A percentile compares a stretch with the other conserved stretches of the same genome.
Evolutionary conservation across 1,284 basidiomycete genomes (phyloP).

Genomic region (Coniferiporia weirii): DNA sequence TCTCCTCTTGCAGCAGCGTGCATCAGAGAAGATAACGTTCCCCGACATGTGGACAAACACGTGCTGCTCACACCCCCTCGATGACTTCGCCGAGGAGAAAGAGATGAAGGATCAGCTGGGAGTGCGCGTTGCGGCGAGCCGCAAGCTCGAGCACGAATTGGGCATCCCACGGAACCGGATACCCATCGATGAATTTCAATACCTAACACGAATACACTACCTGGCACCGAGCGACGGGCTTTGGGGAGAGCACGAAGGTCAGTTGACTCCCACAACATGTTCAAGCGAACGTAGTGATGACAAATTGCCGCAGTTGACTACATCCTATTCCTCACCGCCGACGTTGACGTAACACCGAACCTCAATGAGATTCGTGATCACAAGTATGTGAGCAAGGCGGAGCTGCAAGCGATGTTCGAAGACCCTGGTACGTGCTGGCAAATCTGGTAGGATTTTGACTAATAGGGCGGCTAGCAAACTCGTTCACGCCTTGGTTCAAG

Average conservation of each 20-base stretch:
- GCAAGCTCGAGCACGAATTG: conserved; percentile 96
- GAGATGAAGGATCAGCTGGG: conserved; percentile 78
- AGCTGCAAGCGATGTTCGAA: conserved; percentile 88
- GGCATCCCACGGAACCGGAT: conserved; percentile 83
- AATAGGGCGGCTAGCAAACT: conserved; percentile 50
- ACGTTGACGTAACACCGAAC: conserved; percentile 85
- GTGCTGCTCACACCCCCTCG: conserved; percentile 96
- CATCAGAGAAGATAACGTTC: conserved; percentile 98
- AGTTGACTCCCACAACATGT: conserved; percentile 23
- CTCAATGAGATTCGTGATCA: conserved; percentile 89
- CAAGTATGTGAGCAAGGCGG: conserved; percentile 88
- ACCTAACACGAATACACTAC: conserved; percentile 96
- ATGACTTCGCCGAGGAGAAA: conserved; percentile 83
- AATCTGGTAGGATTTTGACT: background rate
- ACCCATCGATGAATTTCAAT: conserved; percentile 86
- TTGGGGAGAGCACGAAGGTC: conserved; percentile 99
- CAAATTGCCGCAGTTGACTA: conserved; percentile 78
- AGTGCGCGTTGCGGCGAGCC: conserved; percentile 83
- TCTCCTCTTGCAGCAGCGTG: conserved; percentile 93
- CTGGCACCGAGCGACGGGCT: conserved; percentile 88
- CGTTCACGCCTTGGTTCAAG: conserved; percentile 99
- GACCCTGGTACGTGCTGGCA: conserved; percentile 53
- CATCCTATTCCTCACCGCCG: conserved; percentile 90
- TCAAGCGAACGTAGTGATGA: conserved; percentile 8
- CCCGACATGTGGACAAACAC: conserved; percentile 99